Percentiles rank a stretch among this genome's conserved stretches.
phyloP scores from a whole-genome alignment of 129 eudicot species.

The Smallanthus sonchifolius region DNA sequence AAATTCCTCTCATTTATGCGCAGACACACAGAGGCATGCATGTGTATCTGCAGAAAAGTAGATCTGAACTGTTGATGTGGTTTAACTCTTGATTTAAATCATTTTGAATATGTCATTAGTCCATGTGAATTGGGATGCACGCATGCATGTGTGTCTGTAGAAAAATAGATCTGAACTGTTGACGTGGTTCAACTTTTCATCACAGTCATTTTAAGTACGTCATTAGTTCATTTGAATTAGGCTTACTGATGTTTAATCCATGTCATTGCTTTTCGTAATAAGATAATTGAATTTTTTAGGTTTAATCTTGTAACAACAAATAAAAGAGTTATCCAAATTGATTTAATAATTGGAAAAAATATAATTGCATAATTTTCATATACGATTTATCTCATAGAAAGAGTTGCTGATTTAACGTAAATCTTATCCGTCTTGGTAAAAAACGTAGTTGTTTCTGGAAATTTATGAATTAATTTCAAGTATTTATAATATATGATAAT shows the following conservation, averaged over 20 bases:
- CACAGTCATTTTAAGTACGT: background rate
- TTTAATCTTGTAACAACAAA: background rate
- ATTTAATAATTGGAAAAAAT: background rate
- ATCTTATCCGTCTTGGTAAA: background rate
- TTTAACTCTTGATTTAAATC: background rate
- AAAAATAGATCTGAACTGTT: background rate
- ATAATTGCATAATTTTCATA: background rate
- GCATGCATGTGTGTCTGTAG: background rate
- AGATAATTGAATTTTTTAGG: background rate
- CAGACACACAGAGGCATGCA: background rate
- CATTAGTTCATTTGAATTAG: background rate
- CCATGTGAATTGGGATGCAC: background rate
- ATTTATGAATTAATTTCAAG: background rate
- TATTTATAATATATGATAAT: background rate
- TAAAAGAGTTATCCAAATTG: background rate
- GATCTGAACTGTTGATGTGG: background rate
- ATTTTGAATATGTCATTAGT: background rate
- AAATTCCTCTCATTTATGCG: background rate
- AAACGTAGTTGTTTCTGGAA: background rate
- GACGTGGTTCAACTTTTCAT: background rate
- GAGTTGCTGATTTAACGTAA: background rate
- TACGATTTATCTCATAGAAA: background rate
- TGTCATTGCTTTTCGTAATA: background rate
- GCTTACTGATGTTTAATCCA: background rate
- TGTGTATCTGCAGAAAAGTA: background rate